Base-by-base conservation (phyloP, 306 rosid genomes). In the Heteromeles arbutifolia region DNA sequence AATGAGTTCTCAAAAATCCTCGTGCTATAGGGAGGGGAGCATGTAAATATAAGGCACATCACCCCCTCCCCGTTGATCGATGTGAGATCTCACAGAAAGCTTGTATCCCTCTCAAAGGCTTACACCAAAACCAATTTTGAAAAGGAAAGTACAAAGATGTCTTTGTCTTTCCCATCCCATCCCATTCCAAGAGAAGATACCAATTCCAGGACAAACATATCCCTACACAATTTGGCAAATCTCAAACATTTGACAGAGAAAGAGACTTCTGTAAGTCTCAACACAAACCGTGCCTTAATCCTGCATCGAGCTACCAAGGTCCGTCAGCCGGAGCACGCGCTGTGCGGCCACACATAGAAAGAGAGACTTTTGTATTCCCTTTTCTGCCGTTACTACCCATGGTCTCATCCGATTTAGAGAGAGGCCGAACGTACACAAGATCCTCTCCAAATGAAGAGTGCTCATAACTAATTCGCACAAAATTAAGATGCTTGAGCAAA, bases 151-250 rank as follows among this genome's bases (percentile, higher is more conserved):
- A 67, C 54, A 24, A 22, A 14, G 44, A 6, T 69, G 76, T 50
- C 78, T 57, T 43, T 64, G 56, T 81, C 63, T 31, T 65, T 73
- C 68, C 43, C 70, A 14, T 59, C 45, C 25, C 48, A 32, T 43
- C 81, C 86, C 67, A 17, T 63, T 63, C 43, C 57, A 52, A 75
- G 56, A 57, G 67, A 79, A 73, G 84, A 79, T 82, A 21, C 57
- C 86, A 45, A 83, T 32, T 75, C 73, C 24, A 86, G 82, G 89
- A 58, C 76, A 58, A 54, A 7, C 85, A 76, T 52, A 67, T 85
- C 88, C 81, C 86, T 39, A 28, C 3, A 77, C 59, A 9, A 54
- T 41, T 32, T 64, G n/a, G 53, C 34, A 61, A 44, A 79, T 83
- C 87, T 72, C 78, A 54, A 59, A 81, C 63, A 14, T n/a, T 34